phyloP scores from a whole-genome alignment of 768 basidiomycete genomes.

The Dentipellis sp. region DNA sequence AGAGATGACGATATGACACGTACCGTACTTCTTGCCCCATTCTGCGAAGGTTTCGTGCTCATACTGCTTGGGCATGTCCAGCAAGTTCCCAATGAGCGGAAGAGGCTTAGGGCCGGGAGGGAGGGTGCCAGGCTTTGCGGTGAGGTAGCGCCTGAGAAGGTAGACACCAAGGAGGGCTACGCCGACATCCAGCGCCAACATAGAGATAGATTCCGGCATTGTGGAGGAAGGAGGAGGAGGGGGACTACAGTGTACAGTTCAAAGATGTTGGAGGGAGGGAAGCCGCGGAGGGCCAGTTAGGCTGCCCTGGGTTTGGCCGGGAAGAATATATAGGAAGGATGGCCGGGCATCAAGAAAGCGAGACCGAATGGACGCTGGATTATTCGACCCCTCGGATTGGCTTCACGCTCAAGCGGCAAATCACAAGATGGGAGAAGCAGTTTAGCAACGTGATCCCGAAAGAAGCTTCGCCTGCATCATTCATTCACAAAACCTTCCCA shows the following conservation, averaged over 20 bases:
- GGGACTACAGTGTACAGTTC: not conserved
- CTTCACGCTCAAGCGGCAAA: too few relatives aligned
- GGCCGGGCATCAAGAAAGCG: too few relatives aligned
- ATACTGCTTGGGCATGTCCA: not conserved
- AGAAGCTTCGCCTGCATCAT: too few relatives aligned
- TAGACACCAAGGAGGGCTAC: not conserved
- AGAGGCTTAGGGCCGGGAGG: not conserved
- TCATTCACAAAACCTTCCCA: too few relatives aligned
- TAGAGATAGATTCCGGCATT: not conserved
- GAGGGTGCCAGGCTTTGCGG: not conserved
- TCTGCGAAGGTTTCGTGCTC: not conserved
- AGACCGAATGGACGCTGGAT: too few relatives aligned
- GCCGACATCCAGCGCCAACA: not conserved
- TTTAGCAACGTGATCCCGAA: too few relatives aligned
- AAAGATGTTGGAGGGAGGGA: not conserved
- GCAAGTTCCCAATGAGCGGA: not conserved
- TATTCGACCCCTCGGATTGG: too few relatives aligned
- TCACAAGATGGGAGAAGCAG: too few relatives aligned
- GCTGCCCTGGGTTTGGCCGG: too few relatives aligned
- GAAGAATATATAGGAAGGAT: too few relatives aligned
- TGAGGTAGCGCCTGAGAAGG: not conserved
- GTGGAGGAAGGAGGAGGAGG: not conserved
- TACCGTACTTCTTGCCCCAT: not conserved
- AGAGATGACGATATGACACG: not conserved
- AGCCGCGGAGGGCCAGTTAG: not conserved